phyloP scores from a whole-genome alignment of 75 land plant genomes.

The Gnetum montanum region DNA sequence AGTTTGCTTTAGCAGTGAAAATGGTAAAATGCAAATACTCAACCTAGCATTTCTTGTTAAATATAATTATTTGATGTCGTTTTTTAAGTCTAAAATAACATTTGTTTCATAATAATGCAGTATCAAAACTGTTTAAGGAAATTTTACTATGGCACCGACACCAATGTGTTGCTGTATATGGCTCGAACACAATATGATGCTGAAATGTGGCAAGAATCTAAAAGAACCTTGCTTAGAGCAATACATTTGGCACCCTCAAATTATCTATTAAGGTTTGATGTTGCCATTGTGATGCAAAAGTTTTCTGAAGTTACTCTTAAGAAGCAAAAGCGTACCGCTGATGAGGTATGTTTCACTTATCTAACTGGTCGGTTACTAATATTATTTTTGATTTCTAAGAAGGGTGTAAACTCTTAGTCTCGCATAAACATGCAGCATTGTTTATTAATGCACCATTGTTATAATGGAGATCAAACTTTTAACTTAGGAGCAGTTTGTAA shows the following conservation, averaged over 20 bases:
- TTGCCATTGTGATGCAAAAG: constrained; percentile 91
- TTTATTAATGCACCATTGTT: no score
- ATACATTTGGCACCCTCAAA: constrained; percentile 94
- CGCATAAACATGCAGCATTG: no score
- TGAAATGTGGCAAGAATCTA: constrained; percentile 99
- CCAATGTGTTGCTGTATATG: constrained; percentile 68
- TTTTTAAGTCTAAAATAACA: no score
- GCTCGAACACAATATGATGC: constrained; percentile 97
- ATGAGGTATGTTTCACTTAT: constrained; percentile 88
- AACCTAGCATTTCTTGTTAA: no score
- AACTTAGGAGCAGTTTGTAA: no score
- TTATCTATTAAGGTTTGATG: constrained; percentile 82
- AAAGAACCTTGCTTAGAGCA: constrained; percentile 73
- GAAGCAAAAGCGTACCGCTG: constrained; percentile 78
- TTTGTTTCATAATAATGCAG: constrained; percentile 29
- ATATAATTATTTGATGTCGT: no score
- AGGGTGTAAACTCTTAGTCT: no score
- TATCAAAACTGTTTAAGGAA: constrained; percentile 94
- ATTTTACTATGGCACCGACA: constrained; percentile 78
- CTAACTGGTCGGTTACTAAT: no score
- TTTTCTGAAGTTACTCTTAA: constrained; percentile 85
- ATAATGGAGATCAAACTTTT: no score
- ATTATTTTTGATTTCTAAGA: no score
- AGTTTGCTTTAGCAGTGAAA: constrained; percentile 85
- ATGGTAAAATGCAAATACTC: constrained; percentile 50